Base-by-base conservation (phyloP, 345 rosid genomes). In the Lenwebbia sp. region DNA sequence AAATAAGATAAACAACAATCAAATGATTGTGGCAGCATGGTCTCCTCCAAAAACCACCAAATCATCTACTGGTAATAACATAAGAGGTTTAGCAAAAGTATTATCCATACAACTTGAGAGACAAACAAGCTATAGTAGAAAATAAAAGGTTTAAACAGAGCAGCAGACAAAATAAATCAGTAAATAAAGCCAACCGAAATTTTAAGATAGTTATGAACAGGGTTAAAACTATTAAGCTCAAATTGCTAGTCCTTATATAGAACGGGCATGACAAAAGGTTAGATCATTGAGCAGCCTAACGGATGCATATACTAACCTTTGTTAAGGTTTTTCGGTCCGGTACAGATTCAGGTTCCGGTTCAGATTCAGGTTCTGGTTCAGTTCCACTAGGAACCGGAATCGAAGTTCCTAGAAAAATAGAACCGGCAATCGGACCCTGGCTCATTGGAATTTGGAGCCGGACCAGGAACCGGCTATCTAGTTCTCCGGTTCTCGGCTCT, bases 21-120 rank as follows among this genome's bases (percentile, higher is more conserved):
- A 47, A 47, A 47, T 47, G 6, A 94, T 84, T 81, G 97, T 94
- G 85, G 98, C 96, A 62, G 98, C 98, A 93, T 95, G 98, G 30
- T 97, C 98, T 84, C 98, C 98, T 86, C 98, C 99, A 82, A 95
- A 89, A 83, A 95, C 86, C 65, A 95, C 93, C 87, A 94, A 86
- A 54, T 91, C 95, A 50, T 92, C 90, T 89, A 88, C 98, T 93
- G 86, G 49, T 52, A 14, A 44, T 54, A 6, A 82, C 9, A 83
- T 53, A 25, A 49, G 54, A 82, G 26, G 13, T 10, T 78, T 75
- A 33, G 83, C 3, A 3, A 85, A 12, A 33, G 14, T 74, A 86
- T 88, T 54, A n/a, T 86, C 54, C 10, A 15, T 37, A 86, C 41
- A 84, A 86, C 84, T 60, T 21, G 37, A 58, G 47, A 62, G 49